These are phyloP conservation scores for Jamesozyma lodderae DNA, from an alignment of 805 yeast species.

Conservation along the genomic window DNA sequence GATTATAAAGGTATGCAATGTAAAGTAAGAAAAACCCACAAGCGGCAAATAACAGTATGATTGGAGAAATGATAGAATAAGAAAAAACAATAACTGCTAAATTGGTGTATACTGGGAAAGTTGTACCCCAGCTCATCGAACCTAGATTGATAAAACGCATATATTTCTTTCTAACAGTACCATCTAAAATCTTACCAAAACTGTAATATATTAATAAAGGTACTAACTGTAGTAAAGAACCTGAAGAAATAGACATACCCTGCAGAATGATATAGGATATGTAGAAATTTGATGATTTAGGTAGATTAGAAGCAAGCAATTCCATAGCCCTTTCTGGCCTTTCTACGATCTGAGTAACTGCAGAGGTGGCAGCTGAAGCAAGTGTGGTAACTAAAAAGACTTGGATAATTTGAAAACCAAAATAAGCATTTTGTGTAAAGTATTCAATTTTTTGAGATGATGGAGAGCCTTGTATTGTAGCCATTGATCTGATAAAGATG, in stretches of 20 bases:
- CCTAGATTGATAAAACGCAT: slow-evolving; percentile 47
- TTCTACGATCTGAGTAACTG: slow-evolving; percentile 51
- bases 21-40: slow-evolving; percentile 64
- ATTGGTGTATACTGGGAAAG: slow-evolving; percentile 66
- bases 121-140: slow-evolving; percentile 60
- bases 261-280: slow-evolving; percentile 60
- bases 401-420: slow-evolving; percentile 62
- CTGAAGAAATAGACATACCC: slow-evolving; percentile 58
- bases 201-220: slow-evolving; percentile 51
- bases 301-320: slow-evolving; percentile 57
- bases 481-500: slow-evolving; percentile 54
- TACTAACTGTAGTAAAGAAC: slow-evolving; percentile 53
- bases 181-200: slow-evolving; percentile 48
- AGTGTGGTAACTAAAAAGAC: slow-evolving; percentile 63
- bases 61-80: slow-evolving; percentile 69
- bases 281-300: slow-evolving; percentile 65
- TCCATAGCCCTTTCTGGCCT: slow-evolving; percentile 50
- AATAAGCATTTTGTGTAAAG: slow-evolving; percentile 58
- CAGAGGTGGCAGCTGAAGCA: slow-evolving; percentile 62
- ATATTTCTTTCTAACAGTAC: slow-evolving; percentile 61
- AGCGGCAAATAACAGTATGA: slow-evolving; percentile 66
- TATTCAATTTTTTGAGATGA: slow-evolving; percentile 50
- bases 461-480: slow-evolving; percentile 48
- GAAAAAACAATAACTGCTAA: slow-evolving; percentile 61
- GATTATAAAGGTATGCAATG: slow-evolving; percentile 70